Conservation (phyloP, 2,329 filamentous ascomycete species). For the Beauveria bassiana region DNA sequence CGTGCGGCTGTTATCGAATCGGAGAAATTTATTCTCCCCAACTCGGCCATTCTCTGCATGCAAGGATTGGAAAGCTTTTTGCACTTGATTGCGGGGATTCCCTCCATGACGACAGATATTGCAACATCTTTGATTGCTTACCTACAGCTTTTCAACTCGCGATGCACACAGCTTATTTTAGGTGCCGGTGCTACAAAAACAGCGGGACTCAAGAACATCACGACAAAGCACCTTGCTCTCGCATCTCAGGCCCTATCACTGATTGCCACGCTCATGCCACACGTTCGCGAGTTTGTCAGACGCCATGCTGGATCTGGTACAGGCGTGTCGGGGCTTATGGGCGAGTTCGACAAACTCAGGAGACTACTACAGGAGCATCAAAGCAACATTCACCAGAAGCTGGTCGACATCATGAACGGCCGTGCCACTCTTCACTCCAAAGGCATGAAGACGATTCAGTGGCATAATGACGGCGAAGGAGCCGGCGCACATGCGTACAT, state of each 20-base stretch:
- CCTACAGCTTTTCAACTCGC: conserved; percentile 88
- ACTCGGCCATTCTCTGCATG: conserved; percentile 74
- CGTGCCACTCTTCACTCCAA: conserved; percentile 67
- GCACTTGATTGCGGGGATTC: conserved; percentile 74
- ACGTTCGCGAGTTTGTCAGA: conserved; percentile 84
- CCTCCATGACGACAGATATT: conserved; percentile 81
- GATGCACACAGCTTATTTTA: conserved; percentile 91
- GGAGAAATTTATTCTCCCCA: conserved; percentile 77
- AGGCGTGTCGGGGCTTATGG: conserved; percentile 54
- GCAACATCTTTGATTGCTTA: conserved; percentile 74
- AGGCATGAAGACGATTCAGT: conserved; percentile 66
- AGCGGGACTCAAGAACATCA: conserved; percentile 91
- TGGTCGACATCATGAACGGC: conserved; percentile 85
- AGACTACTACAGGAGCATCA: conserved; percentile 83
- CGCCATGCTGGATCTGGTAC: conserved; percentile 56
- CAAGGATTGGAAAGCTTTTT: conserved; percentile 76
- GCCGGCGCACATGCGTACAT: conserved; percentile 60
- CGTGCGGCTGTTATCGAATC: conserved; percentile 73
- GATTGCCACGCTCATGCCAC: conserved; percentile 77
- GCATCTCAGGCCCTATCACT: conserved; percentile 86
- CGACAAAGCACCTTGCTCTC: conserved; percentile 86
- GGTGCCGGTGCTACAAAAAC: conserved; percentile 85
- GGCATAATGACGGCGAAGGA: conserved; percentile 46
- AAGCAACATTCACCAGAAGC: conserved; percentile 81
- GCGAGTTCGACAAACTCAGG: conserved; percentile 83